Evolutionary conservation across 495 filamentous ascomycete genomes (phyloP), one percentile per base, ranked within the genome.

Genomic region (Delitschia confertaspora): DNA sequence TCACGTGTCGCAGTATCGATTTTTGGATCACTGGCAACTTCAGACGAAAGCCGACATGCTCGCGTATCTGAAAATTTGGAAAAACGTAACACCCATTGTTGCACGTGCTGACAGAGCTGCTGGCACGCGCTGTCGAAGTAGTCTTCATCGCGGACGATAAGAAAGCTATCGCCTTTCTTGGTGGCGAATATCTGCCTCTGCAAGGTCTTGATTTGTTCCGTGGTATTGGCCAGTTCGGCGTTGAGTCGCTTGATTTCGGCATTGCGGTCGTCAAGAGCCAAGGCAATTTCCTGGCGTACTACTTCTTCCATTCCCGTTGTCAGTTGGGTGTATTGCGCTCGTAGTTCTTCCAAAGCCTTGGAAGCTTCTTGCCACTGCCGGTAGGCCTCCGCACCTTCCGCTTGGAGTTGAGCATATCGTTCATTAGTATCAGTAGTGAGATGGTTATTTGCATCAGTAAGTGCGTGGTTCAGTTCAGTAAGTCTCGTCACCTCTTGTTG

Each of bases 101-200:
- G 88, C 11, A 95, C 85, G 54, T 93, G 87, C 53, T 85, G 80
- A 60, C 85, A 96, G 11, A 98, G 76, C 59, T 88, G 78, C 57
- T 94, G 85, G 64, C 89, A 95, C n/a, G 86, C 85, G 56, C 75
- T 77, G 51, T 91, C 84, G 57, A 98, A 96, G 68, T 95, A 88
- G 60, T 94, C 86, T 52, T 93, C 85, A 58, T 95, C 91, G 53
- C 79, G 76, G 35, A 85, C 69, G 36, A 74, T 74, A 47, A 96
- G 78, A 59, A 93, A 88, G 42, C 58, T 59, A 53, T 80, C 76
- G 33, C 65, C 63, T 30, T 77, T 76, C 16, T 51, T 49, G 2
- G 76, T 70, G 6, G 76, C 73, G 18, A 88, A 70, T 45, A 95
- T 85, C 61, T 95, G 80, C 47, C 79, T 71, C 56, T 96, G 88